Percentiles rank a stretch among this genome's conserved stretches.
Evolutionary conservation across 2,329 filamentous ascomycete species (phyloP).

Genomic region (Aureobasidium sp.): DNA sequence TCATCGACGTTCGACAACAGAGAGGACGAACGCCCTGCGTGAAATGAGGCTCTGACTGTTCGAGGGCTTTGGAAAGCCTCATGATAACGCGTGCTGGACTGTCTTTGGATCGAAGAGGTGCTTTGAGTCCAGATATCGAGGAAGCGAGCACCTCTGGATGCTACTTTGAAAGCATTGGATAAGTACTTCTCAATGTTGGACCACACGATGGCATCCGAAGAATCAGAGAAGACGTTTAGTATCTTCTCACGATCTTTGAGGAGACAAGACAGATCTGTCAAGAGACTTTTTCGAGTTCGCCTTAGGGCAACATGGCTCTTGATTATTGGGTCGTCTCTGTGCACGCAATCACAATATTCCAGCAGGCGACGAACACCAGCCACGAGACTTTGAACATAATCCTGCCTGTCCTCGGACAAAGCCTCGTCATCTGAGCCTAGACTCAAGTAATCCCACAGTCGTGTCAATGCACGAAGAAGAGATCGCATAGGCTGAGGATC

Average conservation of each 20-base stretch:
- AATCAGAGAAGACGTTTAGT: constrained; percentile 61
- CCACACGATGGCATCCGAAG: constrained; percentile 53
- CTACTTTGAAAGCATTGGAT: constrained; percentile 85
- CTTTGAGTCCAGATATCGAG: constrained; percentile 71
- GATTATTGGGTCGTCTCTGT: constrained; percentile 69
- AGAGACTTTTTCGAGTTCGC: constrained; percentile 73
- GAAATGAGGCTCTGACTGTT: neutral
- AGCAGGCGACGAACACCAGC: constrained; percentile 85
- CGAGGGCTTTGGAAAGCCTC: neutral
- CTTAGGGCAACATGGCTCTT: constrained; percentile 69
- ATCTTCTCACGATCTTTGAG: constrained; percentile 84
- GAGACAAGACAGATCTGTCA: constrained; percentile 82
- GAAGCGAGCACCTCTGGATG: constrained; percentile 85
- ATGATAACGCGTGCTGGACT: neutral
- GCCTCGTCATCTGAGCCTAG: constrained; percentile 58
- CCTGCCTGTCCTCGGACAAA: constrained; percentile 78
- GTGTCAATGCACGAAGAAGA: constrained; percentile 75
- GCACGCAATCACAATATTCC: constrained; percentile 82
- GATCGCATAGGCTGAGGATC: constrained; percentile 81
- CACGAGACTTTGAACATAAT: constrained; percentile 90
- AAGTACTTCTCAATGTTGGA: constrained; percentile 88
- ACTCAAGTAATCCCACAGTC: constrained; percentile 87
- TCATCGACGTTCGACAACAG: constrained; percentile 34
- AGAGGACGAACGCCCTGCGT: neutral
- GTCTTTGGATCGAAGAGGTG: neutral